A percentile compares a stretch with the other conserved stretches of the same genome.
Evolutionary conservation across 2,329 filamentous ascomycete genomes (phyloP).

Genomic region (Huntiella omanensis): DNA sequence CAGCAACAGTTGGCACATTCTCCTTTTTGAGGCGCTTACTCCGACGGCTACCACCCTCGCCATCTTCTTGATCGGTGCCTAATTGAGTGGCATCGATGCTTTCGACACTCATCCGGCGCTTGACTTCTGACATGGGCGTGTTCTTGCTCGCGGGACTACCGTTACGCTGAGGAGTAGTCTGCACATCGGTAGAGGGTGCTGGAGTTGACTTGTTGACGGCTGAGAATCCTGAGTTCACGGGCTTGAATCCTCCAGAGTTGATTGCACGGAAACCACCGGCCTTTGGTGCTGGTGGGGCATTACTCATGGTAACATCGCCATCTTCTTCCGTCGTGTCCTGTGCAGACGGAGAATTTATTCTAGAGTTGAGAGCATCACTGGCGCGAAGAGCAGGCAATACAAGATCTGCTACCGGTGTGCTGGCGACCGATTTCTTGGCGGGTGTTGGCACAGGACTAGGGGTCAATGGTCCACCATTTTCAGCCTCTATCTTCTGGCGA

Average conservation of each 20-base stretch:
- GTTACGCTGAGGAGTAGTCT: conserved; percentile 18
- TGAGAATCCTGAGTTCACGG: conserved; percentile 53
- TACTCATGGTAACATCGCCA: conserved; percentile 28
- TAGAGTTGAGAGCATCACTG: conserved; percentile 32
- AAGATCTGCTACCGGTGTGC: conserved; percentile 39
- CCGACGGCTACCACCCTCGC: conserved; percentile 51
- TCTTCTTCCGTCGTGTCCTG: conserved; percentile 27
- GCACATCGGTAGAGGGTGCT: conserved; percentile 1
- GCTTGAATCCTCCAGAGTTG: conserved; percentile 46
- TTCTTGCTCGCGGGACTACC: conserved; percentile 45
- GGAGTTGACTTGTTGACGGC: conserved; percentile 34
- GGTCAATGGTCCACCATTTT: conserved; percentile 82
- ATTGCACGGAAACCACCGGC: conserved; percentile 41
- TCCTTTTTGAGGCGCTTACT: conserved; percentile 86
- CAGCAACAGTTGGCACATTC: conserved; percentile 66
- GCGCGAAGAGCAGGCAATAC: conserved; percentile 49
- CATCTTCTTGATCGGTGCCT: conserved; percentile 34
- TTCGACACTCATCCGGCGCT: conserved; percentile 54
- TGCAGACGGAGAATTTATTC: conserved; percentile 18
- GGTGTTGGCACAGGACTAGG: conserved; percentile 53
- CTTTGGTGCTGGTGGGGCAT: conserved; percentile 22
- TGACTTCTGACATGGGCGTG: conserved; percentile 44
- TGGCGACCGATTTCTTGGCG: conserved; percentile 43
- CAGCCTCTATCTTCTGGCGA: conserved; percentile 84
- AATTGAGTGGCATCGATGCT: conserved; percentile 32